These are phyloP conservation scores for Mrakia frigida DNA, from an alignment of 768 basidiomycete species.

Conservation along the genomic window DNA sequence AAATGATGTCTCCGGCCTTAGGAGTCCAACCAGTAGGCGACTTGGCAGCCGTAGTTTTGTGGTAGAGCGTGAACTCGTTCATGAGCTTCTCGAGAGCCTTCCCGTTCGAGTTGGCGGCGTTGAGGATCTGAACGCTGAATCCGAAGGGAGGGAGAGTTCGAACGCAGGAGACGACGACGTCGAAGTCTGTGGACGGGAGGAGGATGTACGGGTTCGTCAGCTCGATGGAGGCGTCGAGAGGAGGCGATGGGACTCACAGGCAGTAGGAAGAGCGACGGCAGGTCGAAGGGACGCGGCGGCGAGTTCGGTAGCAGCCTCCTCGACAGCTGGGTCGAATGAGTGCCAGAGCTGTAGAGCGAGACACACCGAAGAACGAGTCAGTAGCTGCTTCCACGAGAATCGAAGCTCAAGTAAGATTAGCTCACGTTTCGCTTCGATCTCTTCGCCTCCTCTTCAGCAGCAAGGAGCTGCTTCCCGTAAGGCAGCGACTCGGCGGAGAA, in stretches of 20 bases:
- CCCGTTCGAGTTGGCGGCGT: constrained; percentile 68
- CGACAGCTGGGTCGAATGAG: constrained; percentile 62
- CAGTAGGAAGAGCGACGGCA: constrained; percentile 39
- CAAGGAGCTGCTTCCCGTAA: constrained; percentile 72
- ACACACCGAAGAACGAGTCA: not conserved
- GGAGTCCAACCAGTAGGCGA: constrained; percentile 68
- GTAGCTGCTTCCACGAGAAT: not conserved
- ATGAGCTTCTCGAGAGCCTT: constrained; percentile 84
- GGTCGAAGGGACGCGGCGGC: constrained; percentile 54
- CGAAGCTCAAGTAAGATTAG: constrained; percentile 22
- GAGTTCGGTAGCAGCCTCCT: constrained; percentile 49
- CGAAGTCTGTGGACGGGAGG: constrained; percentile 59
- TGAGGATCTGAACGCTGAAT: constrained; percentile 86
- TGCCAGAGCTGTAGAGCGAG: constrained; percentile 66
- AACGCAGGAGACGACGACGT: constrained; percentile 86
- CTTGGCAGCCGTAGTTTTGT: constrained; percentile 57
- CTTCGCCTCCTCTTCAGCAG: constrained; percentile 88
- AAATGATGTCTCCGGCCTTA: constrained; percentile 80
- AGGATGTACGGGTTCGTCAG: not conserved
- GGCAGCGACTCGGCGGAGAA: constrained; percentile 79
- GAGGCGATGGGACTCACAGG: not conserved
- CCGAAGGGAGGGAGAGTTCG: constrained; percentile 61
- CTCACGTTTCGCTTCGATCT: constrained; percentile 67
- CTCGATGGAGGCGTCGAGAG: not conserved
- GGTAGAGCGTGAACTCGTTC: constrained; percentile 84